A percentile compares a stretch with the other conserved stretches of the same genome.
phyloP scores from a whole-genome alignment of 2,329 filamentous ascomycete species.

The Cryphonectria nitschkei region DNA sequence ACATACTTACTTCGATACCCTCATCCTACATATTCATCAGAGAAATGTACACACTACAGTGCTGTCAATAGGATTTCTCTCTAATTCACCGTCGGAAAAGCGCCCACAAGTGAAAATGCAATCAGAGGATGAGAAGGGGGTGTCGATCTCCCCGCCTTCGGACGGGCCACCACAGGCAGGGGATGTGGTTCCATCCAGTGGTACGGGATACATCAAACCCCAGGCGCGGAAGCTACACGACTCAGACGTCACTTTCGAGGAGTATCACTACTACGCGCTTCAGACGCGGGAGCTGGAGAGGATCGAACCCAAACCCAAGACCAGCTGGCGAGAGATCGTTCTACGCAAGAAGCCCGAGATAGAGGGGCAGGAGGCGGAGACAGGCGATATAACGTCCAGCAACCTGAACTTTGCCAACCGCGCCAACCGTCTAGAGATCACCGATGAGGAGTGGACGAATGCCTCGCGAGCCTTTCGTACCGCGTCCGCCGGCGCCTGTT shows the following conservation, averaged over 20 bases:
- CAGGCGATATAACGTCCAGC: constrained; percentile 25
- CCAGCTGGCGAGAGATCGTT: constrained; percentile 31
- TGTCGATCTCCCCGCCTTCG: background rate
- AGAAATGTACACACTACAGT: background rate
- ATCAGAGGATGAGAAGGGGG: constrained; percentile 6
- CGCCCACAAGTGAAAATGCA: background rate
- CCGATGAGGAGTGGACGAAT: constrained; percentile 50
- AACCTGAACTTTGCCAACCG: constrained; percentile 17
- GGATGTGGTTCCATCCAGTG: background rate
- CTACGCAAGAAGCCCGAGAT: constrained; percentile 31
- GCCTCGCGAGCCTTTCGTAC: constrained; percentile 50
- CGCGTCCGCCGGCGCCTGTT: constrained; percentile 48
- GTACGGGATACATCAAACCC: constrained; percentile 21
- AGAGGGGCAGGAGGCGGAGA: background rate
- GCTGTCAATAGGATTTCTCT: background rate
- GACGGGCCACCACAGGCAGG: background rate
- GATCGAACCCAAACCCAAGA: constrained; percentile 31
- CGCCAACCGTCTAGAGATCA: constrained; percentile 33
- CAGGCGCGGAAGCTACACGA: constrained; percentile 35
- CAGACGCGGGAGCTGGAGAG: constrained; percentile 40
- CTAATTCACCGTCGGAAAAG: background rate
- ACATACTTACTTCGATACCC: background rate
- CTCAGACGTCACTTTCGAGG: constrained; percentile 39
- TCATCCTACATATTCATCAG: background rate
- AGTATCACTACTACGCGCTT: constrained; percentile 41